These are phyloP conservation scores for Malassezia dermatis DNA, from an alignment of 1,284 basidiomycete species.

Conservation along the genomic window DNA sequence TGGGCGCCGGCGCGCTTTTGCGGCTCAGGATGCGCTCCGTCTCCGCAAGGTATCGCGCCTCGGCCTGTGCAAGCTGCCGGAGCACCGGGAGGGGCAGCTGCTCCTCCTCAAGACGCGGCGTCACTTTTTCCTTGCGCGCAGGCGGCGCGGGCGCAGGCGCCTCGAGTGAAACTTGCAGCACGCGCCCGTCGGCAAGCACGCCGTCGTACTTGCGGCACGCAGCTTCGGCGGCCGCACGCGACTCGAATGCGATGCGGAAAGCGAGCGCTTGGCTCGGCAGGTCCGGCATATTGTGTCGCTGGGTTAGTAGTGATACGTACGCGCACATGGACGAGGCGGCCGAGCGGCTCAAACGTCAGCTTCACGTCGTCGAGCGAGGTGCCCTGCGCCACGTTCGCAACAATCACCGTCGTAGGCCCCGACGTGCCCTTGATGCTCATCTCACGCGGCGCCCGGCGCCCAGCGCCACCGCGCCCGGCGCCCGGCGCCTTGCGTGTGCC, in stretches of 20 bases:
- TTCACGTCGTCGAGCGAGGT: constrained; percentile 39
- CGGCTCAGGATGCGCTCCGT: constrained; percentile 6
- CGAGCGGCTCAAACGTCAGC: constrained; percentile 38
- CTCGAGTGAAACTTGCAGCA: constrained; percentile 26
- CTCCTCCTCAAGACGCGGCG: neutral
- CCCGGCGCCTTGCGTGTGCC: constrained; percentile 2
- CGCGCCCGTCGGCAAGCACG: constrained; percentile 40
- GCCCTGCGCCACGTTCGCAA: constrained; percentile 35
- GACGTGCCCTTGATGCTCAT: constrained; percentile 36
- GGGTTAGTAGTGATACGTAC: neutral
- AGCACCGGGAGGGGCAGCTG: constrained; percentile 12
- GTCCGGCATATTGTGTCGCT: constrained; percentile 17
- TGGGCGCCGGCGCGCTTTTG: neutral
- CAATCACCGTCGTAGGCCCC: constrained; percentile 39
- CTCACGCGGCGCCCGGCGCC: neutral
- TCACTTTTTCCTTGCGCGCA: neutral
- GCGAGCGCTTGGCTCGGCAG: constrained; percentile 30
- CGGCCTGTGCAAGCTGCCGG: constrained; percentile 15
- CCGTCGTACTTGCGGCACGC: constrained; percentile 40
- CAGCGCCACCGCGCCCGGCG: neutral
- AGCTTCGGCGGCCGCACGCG: constrained; percentile 22
- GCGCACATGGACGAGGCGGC: constrained; percentile 27
- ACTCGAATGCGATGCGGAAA: constrained; percentile 37
- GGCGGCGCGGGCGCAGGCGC: neutral
- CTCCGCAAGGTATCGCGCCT: constrained; percentile 12